phyloP scores from a whole-genome alignment of 1,139 yeast genomes.

The Kodamaea alishanica region DNA sequence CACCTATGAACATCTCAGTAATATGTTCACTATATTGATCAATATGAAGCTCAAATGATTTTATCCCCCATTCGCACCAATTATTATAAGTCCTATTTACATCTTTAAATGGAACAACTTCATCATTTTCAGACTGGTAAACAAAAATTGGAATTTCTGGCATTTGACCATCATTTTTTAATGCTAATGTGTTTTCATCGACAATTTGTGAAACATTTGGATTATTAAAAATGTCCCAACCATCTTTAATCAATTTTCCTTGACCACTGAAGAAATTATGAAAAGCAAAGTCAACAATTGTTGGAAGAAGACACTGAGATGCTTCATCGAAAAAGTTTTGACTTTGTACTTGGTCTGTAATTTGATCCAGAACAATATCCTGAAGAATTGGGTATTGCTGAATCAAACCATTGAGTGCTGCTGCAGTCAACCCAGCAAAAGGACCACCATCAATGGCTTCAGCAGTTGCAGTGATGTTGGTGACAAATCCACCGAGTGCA shows the following conservation, averaged over 20 bases:
- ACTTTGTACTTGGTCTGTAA: background rate
- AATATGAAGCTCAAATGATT: slow-evolving; percentile 7
- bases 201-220: slow-evolving; percentile 15
- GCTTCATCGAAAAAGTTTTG: background rate
- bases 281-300: slow-evolving; percentile 10
- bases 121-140: slow-evolving; percentile 30
- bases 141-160: slow-evolving; percentile 34
- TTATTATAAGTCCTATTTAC: slow-evolving; percentile 24
- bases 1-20: slow-evolving; percentile 15
- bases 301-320: slow-evolving; percentile 5
- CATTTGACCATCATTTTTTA: slow-evolving; percentile 16
- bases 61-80: slow-evolving; percentile 29
- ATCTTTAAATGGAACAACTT: slow-evolving; percentile 25
- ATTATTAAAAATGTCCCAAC: slow-evolving; percentile 18
- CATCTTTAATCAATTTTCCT: slow-evolving; percentile 12
- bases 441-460: slow-evolving; percentile 23
- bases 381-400: slow-evolving; percentile 22
- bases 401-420: slow-evolving; percentile 25
- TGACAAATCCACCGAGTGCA: slow-evolving; percentile 18
- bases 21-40: slow-evolving; percentile 11
- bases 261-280: slow-evolving; percentile 18
- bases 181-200: slow-evolving; percentile 18
- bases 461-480: slow-evolving; percentile 20
- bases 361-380: slow-evolving; percentile 7
- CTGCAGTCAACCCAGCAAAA: slow-evolving; percentile 27